Base-by-base conservation (phyloP, 768 basidiomycete genomes). In the Tylopilus rubrobrunneus region DNA sequence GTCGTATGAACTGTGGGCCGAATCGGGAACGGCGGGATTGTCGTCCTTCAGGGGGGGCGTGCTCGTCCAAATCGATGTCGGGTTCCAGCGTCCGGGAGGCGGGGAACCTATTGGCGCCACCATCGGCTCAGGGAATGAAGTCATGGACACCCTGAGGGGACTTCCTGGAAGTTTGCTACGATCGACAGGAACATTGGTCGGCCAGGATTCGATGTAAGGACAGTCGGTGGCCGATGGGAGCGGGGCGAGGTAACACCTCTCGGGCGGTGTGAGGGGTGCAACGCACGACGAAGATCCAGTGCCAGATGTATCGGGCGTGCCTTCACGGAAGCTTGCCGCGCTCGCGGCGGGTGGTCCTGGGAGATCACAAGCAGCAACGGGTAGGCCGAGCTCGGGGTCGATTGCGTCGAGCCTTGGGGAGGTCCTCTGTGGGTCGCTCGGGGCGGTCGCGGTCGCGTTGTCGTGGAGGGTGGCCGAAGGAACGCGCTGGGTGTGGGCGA, bases 151-250 rank as follows among this genome's bases (percentile, higher is more conserved):
- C 52, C 43, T 62, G 66, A 66, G 66, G 2, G 65, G 66, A 17
- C 65, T 66, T 12, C 52, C 56, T 34, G 45, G 52, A 19, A 51
- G 40, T 29, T 57, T 62, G 10, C 31, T 19, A 3, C 37, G 48
- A n/a, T 63, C 61, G 36, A 54, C 14, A 9, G 45, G 5, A 25
- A 12, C 40, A 5, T 21, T 40, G 33, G 45, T 41, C 11, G 58
- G 66, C 66, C 65, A 66, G 9, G 63, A 45, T 45, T 67, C 58
- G 21, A 50, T 4, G 28, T 67, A 67, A 5, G 61, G 63, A 39
- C 52, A 65, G 36, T 67, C 66, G 44, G 57, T 46, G 11, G 8
- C 15, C 17, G 65, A 52, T 5, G 61, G 48, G 1, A 60, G 23
- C 10, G 60, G 60, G 0, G 53, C 55, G 44, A 66, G 56, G 53